Base-by-base conservation (phyloP, 176 grass and related monocot species). In the Cenchrus americanus region DNA sequence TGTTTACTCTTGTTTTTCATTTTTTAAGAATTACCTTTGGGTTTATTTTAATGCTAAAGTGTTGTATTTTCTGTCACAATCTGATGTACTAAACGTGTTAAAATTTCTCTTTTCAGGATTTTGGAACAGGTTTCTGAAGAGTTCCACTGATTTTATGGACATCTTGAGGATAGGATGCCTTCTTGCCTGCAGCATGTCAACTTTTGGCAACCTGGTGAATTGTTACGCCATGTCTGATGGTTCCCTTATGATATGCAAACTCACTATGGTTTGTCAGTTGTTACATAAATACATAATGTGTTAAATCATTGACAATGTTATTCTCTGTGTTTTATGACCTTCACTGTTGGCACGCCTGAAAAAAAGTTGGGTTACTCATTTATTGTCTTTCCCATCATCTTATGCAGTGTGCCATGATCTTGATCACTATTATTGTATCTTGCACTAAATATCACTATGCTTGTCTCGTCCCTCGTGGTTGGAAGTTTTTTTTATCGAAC, bases 51-150 rank as follows among this genome's bases (percentile, higher is more conserved):
- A 59, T 85, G n/a, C 76, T 70, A 26, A 69, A 34, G 22, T 53
- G 0, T 10, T 48, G 47, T 48, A 48, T 48, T 7, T 54, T 5
- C 14, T 71, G 5, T 41, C 0, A 54, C 73, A 37, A 57, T 37
- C 34, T 37, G 34, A 42, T 30, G 1, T 19, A 57, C 46, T 86
- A 77, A 89, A 19, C 14, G 11, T 86, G 51, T n/a, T 43, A 23
- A 12, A 57, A 30, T 13, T 82, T 66, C 15, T 55, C 44, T 58
- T 71, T 86, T 37, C 88, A 86, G 88, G 72, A 55, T 15, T 47
- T 71, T 26, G 43, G 40, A 48, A 6, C 42, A 32, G 80, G 27
- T 5, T 71, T 7, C 40, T 9, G 55, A 64, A 71, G 34, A 71
- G 34, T 55, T 68, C 8, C 24, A 9, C 7, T 77, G 19, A 40